Conservation (phyloP, 208 protist species). For the Borovskyia barvae region DNA sequence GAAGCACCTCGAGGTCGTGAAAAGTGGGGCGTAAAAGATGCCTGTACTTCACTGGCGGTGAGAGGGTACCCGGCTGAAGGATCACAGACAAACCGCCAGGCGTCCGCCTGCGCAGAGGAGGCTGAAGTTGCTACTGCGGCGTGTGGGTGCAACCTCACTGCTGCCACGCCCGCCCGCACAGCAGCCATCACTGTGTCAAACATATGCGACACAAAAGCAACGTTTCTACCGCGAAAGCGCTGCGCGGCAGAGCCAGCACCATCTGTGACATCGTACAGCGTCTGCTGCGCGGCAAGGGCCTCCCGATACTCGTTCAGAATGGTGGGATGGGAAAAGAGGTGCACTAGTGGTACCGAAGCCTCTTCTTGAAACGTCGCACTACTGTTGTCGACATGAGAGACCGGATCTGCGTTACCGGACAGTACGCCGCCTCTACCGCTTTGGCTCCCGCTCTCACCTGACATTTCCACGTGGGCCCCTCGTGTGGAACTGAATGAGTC, state of each 20-base stretch:
- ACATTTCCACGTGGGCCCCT: no score
- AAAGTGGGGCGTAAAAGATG: neutral
- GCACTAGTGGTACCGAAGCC: slow-evolving; percentile 11
- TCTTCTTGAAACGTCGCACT: no score
- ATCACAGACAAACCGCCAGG: no score
- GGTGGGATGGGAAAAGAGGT: slow-evolving; percentile 17
- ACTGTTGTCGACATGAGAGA: no score
- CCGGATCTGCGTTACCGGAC: no score
- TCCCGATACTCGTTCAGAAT: slow-evolving; percentile 27
- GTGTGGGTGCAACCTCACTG: slow-evolving; percentile 14
- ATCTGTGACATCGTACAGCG: slow-evolving; percentile 21
- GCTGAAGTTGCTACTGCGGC: neutral
- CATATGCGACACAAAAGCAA: slow-evolving; percentile 20
- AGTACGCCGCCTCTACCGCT: neutral
- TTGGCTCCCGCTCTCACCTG: no score
- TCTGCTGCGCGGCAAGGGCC: slow-evolving; percentile 16
- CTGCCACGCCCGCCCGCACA: slow-evolving; percentile 21
- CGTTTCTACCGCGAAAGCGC: slow-evolving; percentile 18
- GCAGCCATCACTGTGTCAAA: slow-evolving; percentile 17
- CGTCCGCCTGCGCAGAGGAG: neutral
- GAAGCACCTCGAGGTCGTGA: neutral
- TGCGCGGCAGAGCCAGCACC: slow-evolving; percentile 19
- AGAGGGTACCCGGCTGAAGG: no score
- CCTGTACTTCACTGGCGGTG: no score
- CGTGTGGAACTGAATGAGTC: no score